phyloP scores from a whole-genome alignment of 305 asterid genomes.

The Nicotiana rustica region DNA sequence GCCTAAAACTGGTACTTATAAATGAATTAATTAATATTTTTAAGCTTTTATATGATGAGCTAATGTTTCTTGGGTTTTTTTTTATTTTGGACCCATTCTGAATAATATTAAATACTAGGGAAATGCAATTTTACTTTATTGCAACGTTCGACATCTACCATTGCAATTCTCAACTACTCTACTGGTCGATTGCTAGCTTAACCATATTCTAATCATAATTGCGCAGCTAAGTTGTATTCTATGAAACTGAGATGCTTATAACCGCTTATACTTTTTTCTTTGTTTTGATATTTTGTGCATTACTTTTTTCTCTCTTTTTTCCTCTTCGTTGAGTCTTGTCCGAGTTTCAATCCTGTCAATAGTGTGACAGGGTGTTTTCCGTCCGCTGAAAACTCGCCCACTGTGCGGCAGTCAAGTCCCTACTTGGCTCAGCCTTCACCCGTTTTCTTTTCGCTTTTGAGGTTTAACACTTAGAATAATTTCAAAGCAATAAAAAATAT shows the following conservation, averaged over 20 bases:
- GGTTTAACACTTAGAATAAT: too few relatives aligned
- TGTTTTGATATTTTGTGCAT: too few relatives aligned
- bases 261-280: not conserved
- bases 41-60: not conserved
- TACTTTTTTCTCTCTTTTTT: too few relatives aligned
- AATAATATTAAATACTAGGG: not conserved
- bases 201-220: not conserved
- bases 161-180: slow-evolving; percentile 25
- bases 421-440: too few relatives aligned
- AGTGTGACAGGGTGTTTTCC: too few relatives aligned
- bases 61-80: not conserved
- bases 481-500: too few relatives aligned
- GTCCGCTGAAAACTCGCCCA: too few relatives aligned
- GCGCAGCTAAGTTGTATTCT: not conserved
- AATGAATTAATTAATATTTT: not conserved
- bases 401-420: too few relatives aligned
- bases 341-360: too few relatives aligned
- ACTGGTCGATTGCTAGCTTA: not conserved
- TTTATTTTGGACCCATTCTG: not conserved
- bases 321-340: too few relatives aligned
- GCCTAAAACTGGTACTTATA: not conserved
- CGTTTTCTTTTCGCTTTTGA: too few relatives aligned
- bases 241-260: not conserved
- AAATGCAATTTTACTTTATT: too few relatives aligned
- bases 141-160: not conserved